Conservation (phyloP, 148 eudicot genomes). For the Rhododendron mucronatum region DNA sequence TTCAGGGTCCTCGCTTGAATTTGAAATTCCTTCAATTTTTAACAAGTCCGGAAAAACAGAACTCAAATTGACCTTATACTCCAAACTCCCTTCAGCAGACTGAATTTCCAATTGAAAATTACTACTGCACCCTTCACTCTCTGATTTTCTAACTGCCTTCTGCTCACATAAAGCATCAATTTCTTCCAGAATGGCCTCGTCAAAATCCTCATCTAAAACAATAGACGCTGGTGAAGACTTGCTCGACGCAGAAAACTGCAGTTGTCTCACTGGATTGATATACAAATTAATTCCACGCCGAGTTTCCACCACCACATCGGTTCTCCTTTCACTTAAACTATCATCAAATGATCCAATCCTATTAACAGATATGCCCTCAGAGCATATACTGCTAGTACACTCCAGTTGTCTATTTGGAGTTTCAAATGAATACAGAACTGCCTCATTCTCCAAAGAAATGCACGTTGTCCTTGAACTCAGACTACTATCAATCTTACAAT, state of each 20-base stretch:
- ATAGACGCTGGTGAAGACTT: conserved; percentile 23
- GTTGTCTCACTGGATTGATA: conserved; percentile 20
- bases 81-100: conserved; percentile 17
- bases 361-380: conserved; percentile 9
- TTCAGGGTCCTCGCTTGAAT: conserved; percentile 17
- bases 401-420: conserved; percentile 14
- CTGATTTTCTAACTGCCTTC: conserved; percentile 24
- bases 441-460: conserved; percentile 11
- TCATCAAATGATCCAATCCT: conserved; percentile 2
- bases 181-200: conserved; percentile 56
- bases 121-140: conserved; percentile 17
- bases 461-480: not conserved
- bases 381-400: not conserved
- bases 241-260: conserved; percentile 17
- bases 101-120: conserved; percentile 13
- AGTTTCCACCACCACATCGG: conserved; percentile 9
- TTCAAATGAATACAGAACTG: conserved; percentile 1
- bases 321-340: conserved; percentile 10
- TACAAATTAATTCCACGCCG: conserved; percentile 19
- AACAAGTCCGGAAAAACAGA: conserved; percentile 19
- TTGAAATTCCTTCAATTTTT: conserved; percentile 23
- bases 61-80: conserved; percentile 14
- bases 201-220: conserved; percentile 61
- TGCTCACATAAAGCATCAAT: conserved; percentile 71
- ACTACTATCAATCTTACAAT: not conserved